Conservation (phyloP, 139 green algal species). For the Medakamo hakoo region DNA sequence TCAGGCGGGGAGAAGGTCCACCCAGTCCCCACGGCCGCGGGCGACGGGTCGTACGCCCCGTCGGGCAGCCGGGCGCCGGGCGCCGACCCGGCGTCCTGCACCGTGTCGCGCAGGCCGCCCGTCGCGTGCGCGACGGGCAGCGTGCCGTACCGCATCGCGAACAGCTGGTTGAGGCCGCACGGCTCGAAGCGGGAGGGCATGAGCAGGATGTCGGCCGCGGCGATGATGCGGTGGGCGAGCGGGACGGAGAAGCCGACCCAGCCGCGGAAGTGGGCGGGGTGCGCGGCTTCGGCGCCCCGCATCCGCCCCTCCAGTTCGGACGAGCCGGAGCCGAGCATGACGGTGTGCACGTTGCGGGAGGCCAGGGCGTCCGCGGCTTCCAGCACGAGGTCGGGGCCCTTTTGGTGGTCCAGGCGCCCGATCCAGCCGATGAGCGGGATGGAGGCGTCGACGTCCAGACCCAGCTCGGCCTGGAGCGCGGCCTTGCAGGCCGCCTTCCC, state of each 20-base stretch:
- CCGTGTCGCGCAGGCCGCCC: constrained; percentile 71
- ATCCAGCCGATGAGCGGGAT: constrained; percentile 81
- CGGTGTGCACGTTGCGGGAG: constrained; percentile 65
- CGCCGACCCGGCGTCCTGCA: constrained; percentile 13
- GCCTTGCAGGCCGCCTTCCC: constrained; percentile 79
- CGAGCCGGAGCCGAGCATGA: constrained; percentile 81
- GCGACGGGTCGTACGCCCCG: background rate
- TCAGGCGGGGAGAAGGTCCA: constrained; percentile 48
- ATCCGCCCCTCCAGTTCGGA: constrained; percentile 73
- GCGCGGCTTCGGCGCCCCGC: constrained; percentile 31
- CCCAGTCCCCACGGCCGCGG: constrained; percentile 28
- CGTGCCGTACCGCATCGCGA: constrained; percentile 93
- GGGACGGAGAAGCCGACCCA: constrained; percentile 83
- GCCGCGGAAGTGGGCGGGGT: constrained; percentile 44
- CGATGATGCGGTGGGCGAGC: constrained; percentile 84
- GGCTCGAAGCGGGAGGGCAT: constrained; percentile 82
- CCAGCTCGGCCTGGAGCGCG: constrained; percentile 76
- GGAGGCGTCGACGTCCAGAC: constrained; percentile 69
- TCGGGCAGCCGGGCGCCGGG: background rate
- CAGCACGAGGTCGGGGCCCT: constrained; percentile 93
- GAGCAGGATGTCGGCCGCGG: constrained; percentile 68
- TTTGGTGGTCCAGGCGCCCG: constrained; percentile 88
- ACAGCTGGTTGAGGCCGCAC: constrained; percentile 71
- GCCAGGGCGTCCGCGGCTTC: constrained; percentile 77
- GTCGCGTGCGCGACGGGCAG: constrained; percentile 62